These are phyloP conservation scores for Colletotrichum australisinense DNA, from an alignment of 2,329 filamentous ascomycete genomes.

Conservation along the genomic window DNA sequence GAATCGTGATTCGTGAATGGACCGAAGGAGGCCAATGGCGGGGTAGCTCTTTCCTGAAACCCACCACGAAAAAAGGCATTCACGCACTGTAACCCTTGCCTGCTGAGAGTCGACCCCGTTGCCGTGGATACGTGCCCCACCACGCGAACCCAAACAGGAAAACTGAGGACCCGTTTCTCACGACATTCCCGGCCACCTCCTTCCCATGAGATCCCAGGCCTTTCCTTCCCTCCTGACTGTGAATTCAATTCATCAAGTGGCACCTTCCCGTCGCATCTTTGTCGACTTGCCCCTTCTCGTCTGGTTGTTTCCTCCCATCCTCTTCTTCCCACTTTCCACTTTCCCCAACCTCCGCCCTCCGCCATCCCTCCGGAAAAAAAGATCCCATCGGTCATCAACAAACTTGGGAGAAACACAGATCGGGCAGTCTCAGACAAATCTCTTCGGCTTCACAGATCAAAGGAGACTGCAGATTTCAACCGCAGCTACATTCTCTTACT, in stretches of 20 bases:
- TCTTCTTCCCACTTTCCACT: background rate
- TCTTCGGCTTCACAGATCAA: constrained; percentile 14
- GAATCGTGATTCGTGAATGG: background rate
- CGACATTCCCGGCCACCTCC: constrained; percentile 8
- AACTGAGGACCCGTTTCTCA: constrained; percentile 17
- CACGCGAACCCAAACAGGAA: constrained; percentile 6
- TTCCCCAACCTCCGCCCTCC: background rate
- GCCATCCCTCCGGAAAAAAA: background rate
- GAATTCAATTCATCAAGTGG: constrained; percentile 1
- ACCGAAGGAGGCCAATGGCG: constrained; percentile 15
- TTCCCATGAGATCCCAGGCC: background rate
- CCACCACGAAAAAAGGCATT: constrained; percentile 10
- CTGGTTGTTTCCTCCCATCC: background rate
- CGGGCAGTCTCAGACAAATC: constrained; percentile 29
- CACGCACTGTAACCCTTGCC: background rate
- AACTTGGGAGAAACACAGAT: background rate
- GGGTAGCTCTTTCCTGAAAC: constrained; percentile 30
- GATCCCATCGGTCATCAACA: background rate
- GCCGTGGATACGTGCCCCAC: constrained; percentile 30
- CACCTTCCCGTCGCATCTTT: constrained; percentile 7
- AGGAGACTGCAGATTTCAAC: constrained; percentile 23
- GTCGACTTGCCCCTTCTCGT: background rate
- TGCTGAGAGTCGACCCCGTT: constrained; percentile 10
- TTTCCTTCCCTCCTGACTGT: background rate
- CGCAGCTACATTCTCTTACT: background rate